Conservation (phyloP, 768 basidiomycete genomes). For the Rickenella mellea region DNA sequence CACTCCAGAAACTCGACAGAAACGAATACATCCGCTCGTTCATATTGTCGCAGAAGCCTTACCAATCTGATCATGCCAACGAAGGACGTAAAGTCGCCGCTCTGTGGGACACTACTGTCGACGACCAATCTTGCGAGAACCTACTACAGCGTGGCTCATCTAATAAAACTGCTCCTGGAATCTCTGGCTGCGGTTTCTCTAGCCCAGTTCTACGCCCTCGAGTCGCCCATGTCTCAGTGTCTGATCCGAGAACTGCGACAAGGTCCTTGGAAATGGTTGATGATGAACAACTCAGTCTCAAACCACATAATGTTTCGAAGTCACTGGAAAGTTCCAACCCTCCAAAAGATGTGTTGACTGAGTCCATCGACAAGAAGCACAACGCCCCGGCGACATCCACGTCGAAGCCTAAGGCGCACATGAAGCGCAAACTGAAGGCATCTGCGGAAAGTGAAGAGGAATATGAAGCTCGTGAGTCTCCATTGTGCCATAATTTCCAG, state of each 20-base stretch:
- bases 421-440: conserved; percentile 9
- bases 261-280: conserved; percentile 7
- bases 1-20: conserved; percentile 26
- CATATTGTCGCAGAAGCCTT: conserved; percentile 37
- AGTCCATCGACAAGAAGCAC: too few species aligned
- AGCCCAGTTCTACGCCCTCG: conserved; percentile 52
- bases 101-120: conserved; percentile 3
- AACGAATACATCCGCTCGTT: conserved; percentile 34
- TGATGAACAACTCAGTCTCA: conserved; percentile 15
- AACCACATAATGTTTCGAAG: too few species aligned
- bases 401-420: conserved; percentile 3
- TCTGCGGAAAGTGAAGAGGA: conserved; percentile 22
- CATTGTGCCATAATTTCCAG: background rate
- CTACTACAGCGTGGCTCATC: background rate
- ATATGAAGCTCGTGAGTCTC: conserved; percentile 24
- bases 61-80: conserved; percentile 31
- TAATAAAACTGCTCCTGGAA: conserved; percentile 11
- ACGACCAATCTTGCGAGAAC: conserved; percentile 9
- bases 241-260: conserved; percentile 2
- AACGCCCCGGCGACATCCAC: background rate
- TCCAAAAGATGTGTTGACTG: too few species aligned
- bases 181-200: conserved; percentile 38
- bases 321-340: too few species aligned
- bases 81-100: conserved; percentile 22
- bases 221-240: conserved; percentile 8